Conservation (phyloP, 805 yeast species). For the Candida pini region DNA sequence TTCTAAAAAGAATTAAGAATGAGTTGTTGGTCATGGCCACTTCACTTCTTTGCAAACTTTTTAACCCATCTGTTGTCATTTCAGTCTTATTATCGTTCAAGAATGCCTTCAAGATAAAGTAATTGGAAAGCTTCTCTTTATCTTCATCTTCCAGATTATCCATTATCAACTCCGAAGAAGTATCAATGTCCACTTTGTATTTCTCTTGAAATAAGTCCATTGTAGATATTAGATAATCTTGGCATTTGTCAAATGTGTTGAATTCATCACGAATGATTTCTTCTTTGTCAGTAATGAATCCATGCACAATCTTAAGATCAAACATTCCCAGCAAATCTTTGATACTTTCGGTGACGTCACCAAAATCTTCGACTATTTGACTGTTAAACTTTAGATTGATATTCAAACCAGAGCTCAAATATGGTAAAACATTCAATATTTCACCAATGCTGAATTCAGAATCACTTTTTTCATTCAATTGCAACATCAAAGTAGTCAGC, state of each 20-base stretch:
- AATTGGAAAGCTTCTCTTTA: conserved; percentile 5
- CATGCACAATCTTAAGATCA: conserved; percentile 55
- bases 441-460: conserved; percentile 23
- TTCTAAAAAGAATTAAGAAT: conserved; percentile 73
- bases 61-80: conserved; percentile 63
- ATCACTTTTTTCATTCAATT: conserved; percentile 27
- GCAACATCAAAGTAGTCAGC: conserved; percentile 41
- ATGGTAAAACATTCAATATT: conserved; percentile 54
- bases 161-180: background rate
- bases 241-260: conserved; percentile 25
- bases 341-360: conserved; percentile 14
- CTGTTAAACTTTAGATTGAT: conserved; percentile 65
- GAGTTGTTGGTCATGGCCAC: conserved; percentile 44
- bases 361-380: conserved; percentile 18
- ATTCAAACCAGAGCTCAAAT: conserved; percentile 61
- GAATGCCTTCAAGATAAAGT: conserved; percentile 29
- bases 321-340: conserved; percentile 18
- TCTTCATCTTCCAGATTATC: conserved; percentile 2
- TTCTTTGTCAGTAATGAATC: conserved; percentile 40
- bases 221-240: conserved; percentile 22
- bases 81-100: conserved; percentile 66
- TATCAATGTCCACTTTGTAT: conserved; percentile 5
- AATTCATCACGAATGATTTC: conserved; percentile 3
- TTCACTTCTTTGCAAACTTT: conserved; percentile 30
- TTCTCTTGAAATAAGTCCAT: conserved; percentile 8